phyloP scores from a whole-genome alignment of 2,329 filamentous ascomycete genomes.

The Onygenales sp. region DNA sequence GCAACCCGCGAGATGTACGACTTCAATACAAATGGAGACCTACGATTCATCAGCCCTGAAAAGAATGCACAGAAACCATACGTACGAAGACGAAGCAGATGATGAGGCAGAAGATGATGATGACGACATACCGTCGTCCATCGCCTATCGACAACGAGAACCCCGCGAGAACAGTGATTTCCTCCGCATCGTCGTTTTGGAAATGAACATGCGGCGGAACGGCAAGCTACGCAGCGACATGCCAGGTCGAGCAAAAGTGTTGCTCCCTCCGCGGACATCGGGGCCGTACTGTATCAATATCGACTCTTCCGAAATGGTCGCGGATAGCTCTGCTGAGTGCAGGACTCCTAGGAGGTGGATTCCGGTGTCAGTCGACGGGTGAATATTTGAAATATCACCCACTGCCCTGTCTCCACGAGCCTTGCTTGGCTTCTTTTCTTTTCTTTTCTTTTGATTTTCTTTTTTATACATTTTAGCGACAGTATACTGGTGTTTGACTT shows the following conservation, averaged over 20 bases:
- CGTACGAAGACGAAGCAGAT: slow-evolving; percentile 28
- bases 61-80: slow-evolving; percentile 20
- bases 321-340: slow-evolving; percentile 11
- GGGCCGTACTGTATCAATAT: slow-evolving; percentile 9
- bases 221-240: slow-evolving; percentile 51
- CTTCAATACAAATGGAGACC: slow-evolving; percentile 55
- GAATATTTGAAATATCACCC: neutral
- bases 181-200: slow-evolving; percentile 53
- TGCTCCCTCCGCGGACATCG: slow-evolving; percentile 46
- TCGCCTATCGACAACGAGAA: slow-evolving; percentile 48
- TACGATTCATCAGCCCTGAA: slow-evolving; percentile 35
- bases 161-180: slow-evolving; percentile 56
- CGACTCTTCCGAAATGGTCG: slow-evolving; percentile 4
- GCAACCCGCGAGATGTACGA: slow-evolving; percentile 29
- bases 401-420: neutral
- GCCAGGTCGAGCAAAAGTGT: slow-evolving; percentile 48
- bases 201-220: slow-evolving; percentile 58
- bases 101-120: neutral
- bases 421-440: neutral
- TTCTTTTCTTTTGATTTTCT: neutral
- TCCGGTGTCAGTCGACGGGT: slow-evolving; percentile 17
- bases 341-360: slow-evolving; percentile 22
- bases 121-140: slow-evolving; percentile 18
- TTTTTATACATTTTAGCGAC: neutral
- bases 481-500: neutral